Evolutionary conservation across 2,329 filamentous ascomycete genomes (phyloP), one percentile per base, ranked within the genome.

Genomic region (Cercospora canescens): DNA sequence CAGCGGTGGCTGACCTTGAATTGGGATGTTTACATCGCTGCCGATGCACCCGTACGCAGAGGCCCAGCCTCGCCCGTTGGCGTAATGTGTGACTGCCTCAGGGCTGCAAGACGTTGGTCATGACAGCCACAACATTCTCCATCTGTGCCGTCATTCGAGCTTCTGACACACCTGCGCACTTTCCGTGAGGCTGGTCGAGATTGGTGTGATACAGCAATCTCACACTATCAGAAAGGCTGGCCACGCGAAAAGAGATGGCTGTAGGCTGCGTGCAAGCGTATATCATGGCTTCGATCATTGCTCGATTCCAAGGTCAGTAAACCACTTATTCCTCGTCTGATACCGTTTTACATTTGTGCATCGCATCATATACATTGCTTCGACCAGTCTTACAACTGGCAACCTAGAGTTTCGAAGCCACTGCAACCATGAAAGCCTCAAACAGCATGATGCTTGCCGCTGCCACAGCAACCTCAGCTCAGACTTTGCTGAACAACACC

Each of bases 371-470:
- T 56, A 56, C 9, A 56, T 56, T 56, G 26, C 16, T 56, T 56
- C 52, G 52, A 56, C 28, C 18, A 56, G 16, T 34, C 52, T 16
- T 56, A 34, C 52, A 56, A 32, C 52, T 18, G 7, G 16, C n/a
- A 12, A 32, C 14, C 18, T 9, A 32, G n/a, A 56, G 26, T 18
- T 32, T 32, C 52, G 32, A 32, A 35, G 32, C 28, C 52, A 9
- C 52, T 24, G 52, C 52, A 56, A 26, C 57, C 57, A 60, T 60
- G 57, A 60, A 60, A 28, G 57, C 57, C 57, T 41, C 57, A 24
- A 60, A 41, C 57, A 60, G 37, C 39, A 45, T 60, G 37, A 45
- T 60, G n/a, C 28, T 60, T 8, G 57, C 57, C 14, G 57, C 57
- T 60, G 57, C 57, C 26, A 45, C 57, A 32, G 35, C 57, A 39